These are phyloP conservation scores for Coprinopsis marcescibilis DNA, from an alignment of 768 basidiomycete genomes.

Conservation along the genomic window DNA sequence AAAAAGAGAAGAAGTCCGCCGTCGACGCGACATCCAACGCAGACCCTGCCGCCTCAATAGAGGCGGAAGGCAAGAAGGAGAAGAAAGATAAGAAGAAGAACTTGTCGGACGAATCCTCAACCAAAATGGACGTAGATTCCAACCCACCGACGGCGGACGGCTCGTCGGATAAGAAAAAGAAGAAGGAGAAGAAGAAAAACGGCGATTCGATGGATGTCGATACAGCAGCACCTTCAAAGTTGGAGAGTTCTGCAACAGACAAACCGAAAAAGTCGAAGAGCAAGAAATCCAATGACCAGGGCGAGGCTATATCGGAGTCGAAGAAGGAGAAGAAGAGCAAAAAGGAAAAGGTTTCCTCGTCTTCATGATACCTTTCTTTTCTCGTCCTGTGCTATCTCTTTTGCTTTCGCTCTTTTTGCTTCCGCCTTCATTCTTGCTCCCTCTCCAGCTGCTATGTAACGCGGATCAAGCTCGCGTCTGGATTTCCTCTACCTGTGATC, in stretches of 20 bases:
- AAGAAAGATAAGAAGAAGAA: constrained; percentile 14
- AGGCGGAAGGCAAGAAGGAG: constrained; percentile 7
- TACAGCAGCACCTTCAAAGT: background rate
- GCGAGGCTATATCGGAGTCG: too few relatives aligned
- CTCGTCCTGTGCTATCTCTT: constrained; percentile 1
- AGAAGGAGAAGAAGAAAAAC: constrained; percentile 10
- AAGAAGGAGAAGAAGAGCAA: constrained; percentile 14
- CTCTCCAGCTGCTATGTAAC: too few relatives aligned
- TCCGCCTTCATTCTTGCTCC: too few relatives aligned
- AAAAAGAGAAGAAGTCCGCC: too few relatives aligned
- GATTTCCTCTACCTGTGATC: too few relatives aligned
- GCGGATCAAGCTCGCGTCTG: too few relatives aligned
- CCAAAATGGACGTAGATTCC: constrained; percentile 4
- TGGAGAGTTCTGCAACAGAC: background rate
- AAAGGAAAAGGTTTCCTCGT: constrained; percentile 13
- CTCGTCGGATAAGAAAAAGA: constrained; percentile 8
- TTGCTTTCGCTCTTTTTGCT: too few relatives aligned
- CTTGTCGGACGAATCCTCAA: constrained; percentile 9
- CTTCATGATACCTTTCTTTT: background rate
- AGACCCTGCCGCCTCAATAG: background rate
- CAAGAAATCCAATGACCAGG: too few relatives aligned
- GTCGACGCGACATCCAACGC: background rate
- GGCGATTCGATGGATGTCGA: constrained; percentile 12
- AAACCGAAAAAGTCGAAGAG: constrained; percentile 14
- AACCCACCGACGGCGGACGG: background rate